Conservation (phyloP, 116 monocot species). For the Zostera marina region DNA sequence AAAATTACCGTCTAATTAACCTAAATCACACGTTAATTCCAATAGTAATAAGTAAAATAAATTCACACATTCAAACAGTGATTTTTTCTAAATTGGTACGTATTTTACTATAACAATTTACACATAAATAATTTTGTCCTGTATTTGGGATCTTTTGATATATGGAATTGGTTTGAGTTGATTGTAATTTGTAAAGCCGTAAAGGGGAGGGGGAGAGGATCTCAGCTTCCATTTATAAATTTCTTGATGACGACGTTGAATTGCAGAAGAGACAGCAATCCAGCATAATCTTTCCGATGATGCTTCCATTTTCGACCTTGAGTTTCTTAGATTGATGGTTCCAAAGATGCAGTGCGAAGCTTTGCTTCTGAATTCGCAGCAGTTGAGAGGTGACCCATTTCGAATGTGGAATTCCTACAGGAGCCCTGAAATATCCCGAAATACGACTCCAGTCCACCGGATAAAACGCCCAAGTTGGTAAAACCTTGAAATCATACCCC, state of each 20-base stretch:
- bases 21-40: no score
- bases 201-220: no score
- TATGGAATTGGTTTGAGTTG: neutral
- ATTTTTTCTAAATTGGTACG: no score
- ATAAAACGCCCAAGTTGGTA: constrained; percentile 57
- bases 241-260: neutral
- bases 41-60: no score
- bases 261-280: constrained; percentile 48
- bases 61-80: no score
- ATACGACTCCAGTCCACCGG: constrained; percentile 56
- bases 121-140: no score
- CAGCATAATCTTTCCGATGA: constrained; percentile 28
- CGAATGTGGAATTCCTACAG: constrained; percentile 8
- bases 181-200: no score
- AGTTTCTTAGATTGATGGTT: no score
- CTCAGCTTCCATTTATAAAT: no score
- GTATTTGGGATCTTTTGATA: no score
- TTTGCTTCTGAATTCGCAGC: constrained; percentile 18
- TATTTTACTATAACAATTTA: no score
- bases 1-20: no score
- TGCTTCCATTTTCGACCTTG: constrained; percentile 47
- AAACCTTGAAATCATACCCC: constrained; percentile 21
- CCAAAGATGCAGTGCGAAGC: constrained; percentile 71
- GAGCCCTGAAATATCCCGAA: constrained; percentile 22
- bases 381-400: constrained; percentile 26